Evolutionary conservation across 2,329 filamentous ascomycete species (phyloP).

Genomic region (Cladosporium sp.): DNA sequence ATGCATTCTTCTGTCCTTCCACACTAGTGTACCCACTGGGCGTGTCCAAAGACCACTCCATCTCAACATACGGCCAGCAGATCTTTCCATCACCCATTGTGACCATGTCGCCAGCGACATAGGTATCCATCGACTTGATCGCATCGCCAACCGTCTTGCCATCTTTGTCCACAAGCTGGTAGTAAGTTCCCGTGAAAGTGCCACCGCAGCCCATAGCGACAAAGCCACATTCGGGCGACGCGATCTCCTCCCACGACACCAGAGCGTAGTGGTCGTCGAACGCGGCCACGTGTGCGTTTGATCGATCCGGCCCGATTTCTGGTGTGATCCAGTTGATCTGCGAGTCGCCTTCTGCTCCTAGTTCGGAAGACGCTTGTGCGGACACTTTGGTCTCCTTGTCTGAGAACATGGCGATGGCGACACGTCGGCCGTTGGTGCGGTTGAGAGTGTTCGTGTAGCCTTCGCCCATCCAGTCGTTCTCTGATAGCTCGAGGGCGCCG

Average conservation of each 20-base stretch:
- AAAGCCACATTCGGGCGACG: constrained; percentile 51
- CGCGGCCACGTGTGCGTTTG: constrained; percentile 56
- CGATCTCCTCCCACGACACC: constrained; percentile 60
- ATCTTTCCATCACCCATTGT: constrained; percentile 55
- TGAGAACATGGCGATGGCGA: constrained; percentile 54
- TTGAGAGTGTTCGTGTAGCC: constrained; percentile 52
- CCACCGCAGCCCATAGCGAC: constrained; percentile 59
- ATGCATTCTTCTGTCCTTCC: constrained; percentile 20
- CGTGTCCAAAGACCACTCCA: constrained; percentile 48
- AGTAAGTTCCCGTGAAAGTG: constrained; percentile 56
- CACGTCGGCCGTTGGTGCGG: constrained; percentile 56
- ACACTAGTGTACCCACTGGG: constrained; percentile 20
- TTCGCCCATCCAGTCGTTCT: constrained; percentile 55
- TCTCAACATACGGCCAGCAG: constrained; percentile 59
- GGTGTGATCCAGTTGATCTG: constrained; percentile 59
- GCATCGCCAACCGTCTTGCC: constrained; percentile 52
- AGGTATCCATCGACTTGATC: constrained; percentile 50
- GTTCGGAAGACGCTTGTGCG: constrained; percentile 50
- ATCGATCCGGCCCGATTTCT: constrained; percentile 45
- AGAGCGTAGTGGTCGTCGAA: constrained; percentile 52
- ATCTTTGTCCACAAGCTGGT: constrained; percentile 52
- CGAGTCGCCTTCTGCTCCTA: constrained; percentile 53
- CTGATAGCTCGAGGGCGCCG: constrained; percentile 52
- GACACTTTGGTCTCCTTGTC: constrained; percentile 57
- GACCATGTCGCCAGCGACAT: constrained; percentile 60